Conservation (phyloP, 1,284 basidiomycete genomes). For the Marasmius fiardii region DNA sequence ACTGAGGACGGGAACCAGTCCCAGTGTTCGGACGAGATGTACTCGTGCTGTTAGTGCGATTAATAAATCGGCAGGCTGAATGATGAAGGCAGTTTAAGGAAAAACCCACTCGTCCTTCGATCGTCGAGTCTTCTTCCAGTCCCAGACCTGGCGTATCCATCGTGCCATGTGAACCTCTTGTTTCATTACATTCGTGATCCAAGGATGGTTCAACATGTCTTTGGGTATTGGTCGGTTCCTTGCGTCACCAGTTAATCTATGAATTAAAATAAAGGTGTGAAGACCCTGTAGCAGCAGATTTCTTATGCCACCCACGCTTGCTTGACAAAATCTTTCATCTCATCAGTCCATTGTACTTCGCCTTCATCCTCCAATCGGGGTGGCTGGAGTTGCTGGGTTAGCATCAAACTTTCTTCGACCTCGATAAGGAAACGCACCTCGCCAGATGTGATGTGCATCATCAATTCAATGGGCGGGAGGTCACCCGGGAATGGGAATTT, state of each 20-base stretch:
- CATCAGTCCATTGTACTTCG: slow-evolving; percentile 74
- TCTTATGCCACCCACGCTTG: slow-evolving; percentile 60
- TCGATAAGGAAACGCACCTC: slow-evolving; percentile 46
- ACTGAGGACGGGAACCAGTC: slow-evolving; percentile 21
- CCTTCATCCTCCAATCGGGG: slow-evolving; percentile 76
- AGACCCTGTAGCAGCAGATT: slow-evolving; percentile 6
- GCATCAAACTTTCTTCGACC: slow-evolving; percentile 9
- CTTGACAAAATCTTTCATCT: slow-evolving; percentile 92
- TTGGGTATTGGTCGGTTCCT: slow-evolving; percentile 78
- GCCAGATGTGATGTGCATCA: slow-evolving; percentile 86
- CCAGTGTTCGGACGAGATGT: slow-evolving; percentile 27
- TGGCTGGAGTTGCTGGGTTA: slow-evolving; percentile 48
- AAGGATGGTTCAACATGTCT: slow-evolving; percentile 85
- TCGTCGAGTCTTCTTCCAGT: slow-evolving; percentile 59
- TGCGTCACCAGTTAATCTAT: slow-evolving; percentile 56
- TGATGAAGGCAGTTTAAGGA: not conserved
- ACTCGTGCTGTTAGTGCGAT: slow-evolving; percentile 18
- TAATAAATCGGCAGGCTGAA: not conserved
- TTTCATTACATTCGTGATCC: slow-evolving; percentile 79
- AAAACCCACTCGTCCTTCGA: slow-evolving; percentile 41
- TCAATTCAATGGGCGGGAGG: slow-evolving; percentile 88
- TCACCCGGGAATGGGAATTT: slow-evolving; percentile 95
- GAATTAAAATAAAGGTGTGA: slow-evolving; percentile 12
- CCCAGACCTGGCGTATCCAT: slow-evolving; percentile 91
- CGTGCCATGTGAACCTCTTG: slow-evolving; percentile 85